Conservation (phyloP, 169 alveolate species). For the Sarcocystis neurona region DNA sequence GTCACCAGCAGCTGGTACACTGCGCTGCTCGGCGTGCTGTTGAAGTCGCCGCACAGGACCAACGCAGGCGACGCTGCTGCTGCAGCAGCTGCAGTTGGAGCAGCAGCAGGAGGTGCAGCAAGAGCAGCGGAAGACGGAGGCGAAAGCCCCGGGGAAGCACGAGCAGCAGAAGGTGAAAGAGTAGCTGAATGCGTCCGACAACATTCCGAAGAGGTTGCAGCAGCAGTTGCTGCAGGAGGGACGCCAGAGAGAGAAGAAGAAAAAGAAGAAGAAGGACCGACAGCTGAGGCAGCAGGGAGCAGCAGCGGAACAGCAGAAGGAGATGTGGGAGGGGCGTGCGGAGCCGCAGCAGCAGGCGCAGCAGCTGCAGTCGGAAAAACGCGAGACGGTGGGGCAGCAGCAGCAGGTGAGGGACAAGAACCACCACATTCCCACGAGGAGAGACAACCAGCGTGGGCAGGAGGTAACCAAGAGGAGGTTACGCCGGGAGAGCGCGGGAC, state of each 20-base stretch:
- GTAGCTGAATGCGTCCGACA: background rate
- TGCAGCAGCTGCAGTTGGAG: background rate
- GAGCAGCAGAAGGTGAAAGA: background rate
- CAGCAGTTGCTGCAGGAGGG: background rate
- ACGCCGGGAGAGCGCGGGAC: too few species aligned
- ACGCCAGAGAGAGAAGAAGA: background rate
- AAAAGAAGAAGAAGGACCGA: background rate
- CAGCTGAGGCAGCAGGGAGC: background rate
- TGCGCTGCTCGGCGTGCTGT: conserved; percentile 79
- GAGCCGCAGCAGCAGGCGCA: background rate
- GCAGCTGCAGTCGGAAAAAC: background rate
- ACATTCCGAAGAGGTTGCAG: background rate
- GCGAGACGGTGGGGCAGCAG: background rate
- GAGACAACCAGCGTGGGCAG: too few species aligned
- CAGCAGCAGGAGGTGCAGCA: background rate
- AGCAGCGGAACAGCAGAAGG: background rate
- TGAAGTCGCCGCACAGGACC: conserved; percentile 77
- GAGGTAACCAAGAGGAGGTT: too few species aligned
- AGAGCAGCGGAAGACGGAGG: background rate
- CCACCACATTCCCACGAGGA: background rate
- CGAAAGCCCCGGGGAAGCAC: background rate
- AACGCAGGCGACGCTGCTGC: conserved; percentile 72
- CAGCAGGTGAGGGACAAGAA: background rate
- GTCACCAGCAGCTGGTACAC: conserved; percentile 75
- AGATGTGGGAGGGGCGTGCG: too few species aligned